These are phyloP conservation scores for Clavispora vitiphila DNA, from an alignment of 805 yeast genomes.

Conservation along the genomic window DNA sequence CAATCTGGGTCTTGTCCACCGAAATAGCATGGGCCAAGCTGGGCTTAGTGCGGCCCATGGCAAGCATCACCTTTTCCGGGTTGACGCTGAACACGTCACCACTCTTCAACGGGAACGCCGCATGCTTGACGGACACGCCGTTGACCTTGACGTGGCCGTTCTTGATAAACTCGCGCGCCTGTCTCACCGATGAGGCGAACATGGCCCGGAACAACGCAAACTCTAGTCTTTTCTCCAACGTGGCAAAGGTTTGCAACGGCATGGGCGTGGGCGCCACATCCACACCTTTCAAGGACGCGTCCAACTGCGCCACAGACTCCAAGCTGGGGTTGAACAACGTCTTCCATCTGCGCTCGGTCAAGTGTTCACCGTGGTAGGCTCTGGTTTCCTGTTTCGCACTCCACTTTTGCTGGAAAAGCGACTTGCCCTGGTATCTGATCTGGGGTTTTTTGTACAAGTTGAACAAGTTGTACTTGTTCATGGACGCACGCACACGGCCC, in stretches of 20 bases:
- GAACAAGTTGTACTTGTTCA: constrained; percentile 88
- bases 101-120: constrained; percentile 68
- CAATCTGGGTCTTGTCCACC: constrained; percentile 67
- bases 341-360: constrained; percentile 81
- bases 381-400: constrained; percentile 85
- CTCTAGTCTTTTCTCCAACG: constrained; percentile 83
- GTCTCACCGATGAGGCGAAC: constrained; percentile 91
- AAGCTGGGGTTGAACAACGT: constrained; percentile 62
- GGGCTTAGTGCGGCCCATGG: constrained; percentile 84
- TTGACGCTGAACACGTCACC: constrained; percentile 86
- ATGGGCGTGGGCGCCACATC: constrained; percentile 65
- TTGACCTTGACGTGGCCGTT: constrained; percentile 82
- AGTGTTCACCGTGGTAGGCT: constrained; percentile 91
- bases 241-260: constrained; percentile 83
- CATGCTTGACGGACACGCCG: constrained; percentile 72
- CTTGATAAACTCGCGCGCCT: constrained; percentile 83
- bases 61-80: constrained; percentile 80
- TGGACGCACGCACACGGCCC: constrained; percentile 79
- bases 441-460: constrained; percentile 74
- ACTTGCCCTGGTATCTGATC: constrained; percentile 49
- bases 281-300: constrained; percentile 66
- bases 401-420: constrained; percentile 93
- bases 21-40: constrained; percentile 60
- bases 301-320: constrained; percentile 84
- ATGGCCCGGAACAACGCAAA: constrained; percentile 85